Evolutionary conservation across 345 rosid genomes (phyloP).

Genomic region (Theobroma cacao): DNA sequence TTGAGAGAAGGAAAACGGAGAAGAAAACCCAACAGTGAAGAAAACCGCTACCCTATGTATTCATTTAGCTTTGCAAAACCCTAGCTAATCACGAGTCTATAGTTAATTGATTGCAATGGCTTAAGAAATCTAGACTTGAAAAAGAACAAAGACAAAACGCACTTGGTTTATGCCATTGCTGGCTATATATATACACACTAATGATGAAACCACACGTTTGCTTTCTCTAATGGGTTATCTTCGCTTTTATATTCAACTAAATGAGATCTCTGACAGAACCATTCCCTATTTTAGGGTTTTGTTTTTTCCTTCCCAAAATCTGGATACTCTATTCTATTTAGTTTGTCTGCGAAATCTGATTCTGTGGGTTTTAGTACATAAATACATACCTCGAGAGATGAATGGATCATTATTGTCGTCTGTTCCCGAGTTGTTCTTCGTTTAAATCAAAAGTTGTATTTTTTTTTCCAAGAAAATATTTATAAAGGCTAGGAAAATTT

Average conservation of each 20-base stretch:
- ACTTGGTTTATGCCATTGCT: background rate
- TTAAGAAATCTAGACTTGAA: background rate
- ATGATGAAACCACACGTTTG: background rate
- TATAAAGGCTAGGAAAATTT: slow-evolving; percentile 11
- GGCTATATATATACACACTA: background rate
- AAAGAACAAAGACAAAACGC: background rate
- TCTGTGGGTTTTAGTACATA: slow-evolving; percentile 9
- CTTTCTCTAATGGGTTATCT: slow-evolving; percentile 1
- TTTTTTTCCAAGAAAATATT: background rate
- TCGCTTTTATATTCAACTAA: background rate
- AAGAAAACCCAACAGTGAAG: background rate
- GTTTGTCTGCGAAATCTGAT: slow-evolving; percentile 11
- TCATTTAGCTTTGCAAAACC: background rate
- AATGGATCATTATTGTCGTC: slow-evolving; percentile 14
- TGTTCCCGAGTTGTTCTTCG: slow-evolving; percentile 21
- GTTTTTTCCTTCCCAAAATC: slow-evolving; percentile 19
- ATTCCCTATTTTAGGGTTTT: slow-evolving; percentile 19
- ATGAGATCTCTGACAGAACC: slow-evolving; percentile 21
- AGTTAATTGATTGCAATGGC: background rate
- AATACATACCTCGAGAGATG: slow-evolving; percentile 28
- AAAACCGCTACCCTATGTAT: background rate
- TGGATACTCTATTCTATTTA: background rate
- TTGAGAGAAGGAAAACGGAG: background rate
- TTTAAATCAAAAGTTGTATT: background rate
- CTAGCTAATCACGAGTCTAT: slow-evolving; percentile 10